These are phyloP conservation scores for Penstemon newberryi DNA, from an alignment of 257 asterid genomes.

Conservation along the genomic window DNA sequence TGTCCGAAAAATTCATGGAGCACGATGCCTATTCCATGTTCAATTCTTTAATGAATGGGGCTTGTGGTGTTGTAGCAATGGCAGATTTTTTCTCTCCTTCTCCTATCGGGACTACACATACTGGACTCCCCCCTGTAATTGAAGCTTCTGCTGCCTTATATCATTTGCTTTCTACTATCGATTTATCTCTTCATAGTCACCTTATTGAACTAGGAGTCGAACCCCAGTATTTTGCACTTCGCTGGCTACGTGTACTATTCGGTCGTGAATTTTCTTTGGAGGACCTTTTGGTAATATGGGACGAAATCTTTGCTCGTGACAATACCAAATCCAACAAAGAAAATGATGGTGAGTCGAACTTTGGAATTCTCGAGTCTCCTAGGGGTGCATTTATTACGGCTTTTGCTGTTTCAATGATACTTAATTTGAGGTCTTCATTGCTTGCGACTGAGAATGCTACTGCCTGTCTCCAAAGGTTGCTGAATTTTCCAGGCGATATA, in stretches of 20 bases:
- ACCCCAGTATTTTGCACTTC: constrained; percentile 85
- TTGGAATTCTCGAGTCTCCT: constrained; percentile 57
- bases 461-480: constrained; percentile 71
- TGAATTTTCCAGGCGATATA: constrained; percentile 70
- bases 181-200: constrained; percentile 79
- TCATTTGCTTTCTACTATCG: constrained; percentile 78
- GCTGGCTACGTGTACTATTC: constrained; percentile 88
- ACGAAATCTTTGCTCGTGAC: constrained; percentile 66
- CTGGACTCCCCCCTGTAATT: constrained; percentile 73
- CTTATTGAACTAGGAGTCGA: constrained; percentile 90
- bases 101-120: constrained; percentile 47
- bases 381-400: constrained; percentile 90
- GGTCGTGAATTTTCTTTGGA: constrained; percentile 91
- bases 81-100: constrained; percentile 72
- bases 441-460: constrained; percentile 91
- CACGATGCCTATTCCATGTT: constrained; percentile 93
- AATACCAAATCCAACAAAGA: constrained; percentile 43
- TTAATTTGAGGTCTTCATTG: constrained; percentile 69
- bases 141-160: constrained; percentile 81
- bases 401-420: constrained; percentile 93
- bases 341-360: not conserved
- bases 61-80: constrained; percentile 78
- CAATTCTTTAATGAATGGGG: constrained; percentile 80
- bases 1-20: constrained; percentile 86
- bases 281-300: constrained; percentile 78